Evolutionary conservation across 352 stramenopile genomes (phyloP).

Genomic region (Phytophthora palmivora): DNA sequence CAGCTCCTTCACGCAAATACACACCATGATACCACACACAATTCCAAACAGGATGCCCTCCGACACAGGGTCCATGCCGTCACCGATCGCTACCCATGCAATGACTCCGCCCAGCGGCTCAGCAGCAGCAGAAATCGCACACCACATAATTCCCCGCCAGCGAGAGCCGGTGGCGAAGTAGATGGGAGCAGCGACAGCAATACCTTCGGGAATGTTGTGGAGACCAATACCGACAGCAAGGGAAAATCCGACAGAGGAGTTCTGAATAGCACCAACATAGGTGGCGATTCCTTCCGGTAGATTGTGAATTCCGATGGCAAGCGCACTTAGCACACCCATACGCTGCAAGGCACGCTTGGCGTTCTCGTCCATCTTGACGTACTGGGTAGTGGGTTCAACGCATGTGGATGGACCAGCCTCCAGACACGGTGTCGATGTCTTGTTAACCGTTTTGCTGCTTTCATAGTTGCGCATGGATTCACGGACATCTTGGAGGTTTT

Average conservation of each 20-base stretch:
- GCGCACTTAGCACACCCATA: conserved; percentile 92
- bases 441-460: conserved; percentile 20
- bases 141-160: conserved; percentile 94
- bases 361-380: conserved; percentile 43
- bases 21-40: conserved; percentile 95
- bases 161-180: conserved; percentile 96
- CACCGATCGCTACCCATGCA: conserved; percentile 86
- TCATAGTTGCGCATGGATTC: conserved; percentile 43
- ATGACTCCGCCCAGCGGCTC: conserved; percentile 91
- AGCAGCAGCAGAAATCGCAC: conserved; percentile 84
- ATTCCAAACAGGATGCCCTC: conserved; percentile 93
- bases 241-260: conserved; percentile 91
- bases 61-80: conserved; percentile 34
- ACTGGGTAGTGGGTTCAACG: conserved; percentile 4
- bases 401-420: conserved; percentile 27
- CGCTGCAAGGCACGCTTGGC: conserved; percentile 60
- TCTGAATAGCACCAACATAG: conserved; percentile 91
- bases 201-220: conserved; percentile 97
- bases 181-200: conserved; percentile 95
- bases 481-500: conserved; percentile 40
- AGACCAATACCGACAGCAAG: conserved; percentile 96
- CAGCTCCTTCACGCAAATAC: conserved; percentile 91
- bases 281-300: conserved; percentile 96
- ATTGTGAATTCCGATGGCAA: conserved; percentile 95
- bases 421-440: conserved; percentile 18